phyloP scores from a whole-genome alignment of 2,329 filamentous ascomycete genomes.

The Phaeoacremonium minimum region DNA sequence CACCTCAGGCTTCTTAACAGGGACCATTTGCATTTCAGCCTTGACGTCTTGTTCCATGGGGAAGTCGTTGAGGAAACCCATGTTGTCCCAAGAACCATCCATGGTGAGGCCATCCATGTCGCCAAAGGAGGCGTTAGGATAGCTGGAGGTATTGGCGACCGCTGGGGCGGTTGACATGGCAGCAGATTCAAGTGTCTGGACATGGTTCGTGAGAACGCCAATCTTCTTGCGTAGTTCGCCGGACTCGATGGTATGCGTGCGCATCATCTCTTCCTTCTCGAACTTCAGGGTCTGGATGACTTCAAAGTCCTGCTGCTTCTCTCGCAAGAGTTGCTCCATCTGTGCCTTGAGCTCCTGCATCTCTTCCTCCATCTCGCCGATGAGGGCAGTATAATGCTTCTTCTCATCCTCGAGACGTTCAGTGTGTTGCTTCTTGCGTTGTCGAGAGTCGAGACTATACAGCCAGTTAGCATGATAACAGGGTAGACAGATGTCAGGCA shows the following conservation, averaged over 20 bases:
- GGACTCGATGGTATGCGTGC: constrained; percentile 83
- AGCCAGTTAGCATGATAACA: constrained; percentile 10
- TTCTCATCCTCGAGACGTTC: constrained; percentile 96
- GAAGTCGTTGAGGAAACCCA: constrained; percentile 73
- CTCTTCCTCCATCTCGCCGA: constrained; percentile 75
- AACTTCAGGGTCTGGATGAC: constrained; percentile 73
- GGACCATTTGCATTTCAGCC: constrained; percentile 50
- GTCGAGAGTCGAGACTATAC: constrained; percentile 82
- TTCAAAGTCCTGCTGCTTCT: constrained; percentile 70
- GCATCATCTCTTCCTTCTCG: constrained; percentile 90
- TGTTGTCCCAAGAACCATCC: constrained; percentile 77
- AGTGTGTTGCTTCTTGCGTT: constrained; percentile 97
- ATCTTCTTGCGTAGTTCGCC: constrained; percentile 91
- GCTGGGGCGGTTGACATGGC: constrained; percentile 31
- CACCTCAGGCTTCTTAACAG: constrained; percentile 49
- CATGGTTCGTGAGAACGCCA: constrained; percentile 70
- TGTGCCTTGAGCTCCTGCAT: constrained; percentile 64
- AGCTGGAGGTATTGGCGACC: constrained; percentile 53
- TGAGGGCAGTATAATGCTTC: constrained; percentile 77
- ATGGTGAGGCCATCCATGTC: constrained; percentile 83
- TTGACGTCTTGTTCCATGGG: constrained; percentile 58
- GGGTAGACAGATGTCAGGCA: constrained; percentile 17
- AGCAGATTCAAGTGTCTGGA: constrained; percentile 65
- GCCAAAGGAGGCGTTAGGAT: constrained; percentile 64
- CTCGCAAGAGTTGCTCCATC: constrained; percentile 65